Base-by-base conservation (phyloP, 2,329 filamentous ascomycete genomes). In the Phialemonium atrogriseum region DNA sequence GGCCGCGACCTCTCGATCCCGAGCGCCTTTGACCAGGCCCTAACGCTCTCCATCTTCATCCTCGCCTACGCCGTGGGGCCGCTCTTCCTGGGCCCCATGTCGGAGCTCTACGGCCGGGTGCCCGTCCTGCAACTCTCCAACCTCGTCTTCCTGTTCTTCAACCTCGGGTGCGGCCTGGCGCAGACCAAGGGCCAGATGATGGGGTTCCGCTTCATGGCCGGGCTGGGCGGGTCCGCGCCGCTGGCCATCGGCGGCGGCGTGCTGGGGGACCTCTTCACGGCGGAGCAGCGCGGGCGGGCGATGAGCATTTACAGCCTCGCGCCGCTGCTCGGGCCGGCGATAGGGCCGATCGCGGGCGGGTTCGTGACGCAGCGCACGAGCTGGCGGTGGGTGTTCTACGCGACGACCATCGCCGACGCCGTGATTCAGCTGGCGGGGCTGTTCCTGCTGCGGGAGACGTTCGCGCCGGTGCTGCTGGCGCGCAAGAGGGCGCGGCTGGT, bases 371-470 rank as follows among this genome's bases (percentile, higher is more conserved):
- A 80, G 44, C 62, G 70, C 48, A 74, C 69, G 7, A 75, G 68
- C 1, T 86, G 82, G 82, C 68, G 80, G 23, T 86, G 81, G 81
- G 71, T 75, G 7, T 86, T 85, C 57, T 83, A 71, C 56, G 64
- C 73, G 0, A 80, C 77, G 1, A 73, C 74, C 1, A 78, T 84
- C 35, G 56, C 58, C 8, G 73, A 76, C 35, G 78, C 64, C 2
- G 36, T 73, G 10, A 70, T 85, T 30, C 77, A 83, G 48, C 37
- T 68, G 9, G 56, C 68, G 7, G 80, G 56, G 2, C 17, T 80
- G 5, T 51, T 83, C 29, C 68, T 80, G 51, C 69, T 78, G 2
- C 66, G 69, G 34, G 80, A 84, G 48, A 82, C 78, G 3, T 83
- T 82, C 51, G 70, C 66, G 0, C 77, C 79, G 0, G 70, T 70